Evolutionary conservation across 768 basidiomycete genomes (phyloP), one percentile per base, ranked within the genome.

Genomic region (Asterophora parasitica): DNA sequence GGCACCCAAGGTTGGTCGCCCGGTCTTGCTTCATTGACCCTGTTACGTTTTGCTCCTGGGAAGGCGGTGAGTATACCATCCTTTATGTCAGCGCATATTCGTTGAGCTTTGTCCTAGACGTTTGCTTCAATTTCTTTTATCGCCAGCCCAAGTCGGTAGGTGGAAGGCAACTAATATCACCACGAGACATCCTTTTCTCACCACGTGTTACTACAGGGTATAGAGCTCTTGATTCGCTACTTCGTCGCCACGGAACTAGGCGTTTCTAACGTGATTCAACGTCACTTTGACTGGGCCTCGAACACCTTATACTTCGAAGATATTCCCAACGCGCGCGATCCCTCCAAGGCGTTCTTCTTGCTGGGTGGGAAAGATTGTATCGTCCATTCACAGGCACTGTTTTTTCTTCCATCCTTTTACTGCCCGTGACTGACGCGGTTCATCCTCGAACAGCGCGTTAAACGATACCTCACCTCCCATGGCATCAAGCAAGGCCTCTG

Each of bases 1-100:
- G 76, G 15, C 72, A 82, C 45, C 84, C 90, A 1, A 66, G 77
- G 15, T 73, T 95, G 56, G 68, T 86, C 38, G 67, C 70, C 1
- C 77, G 92, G 3, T 92, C 85, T 7, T 92, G 89, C 61, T 92
- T 96, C 59, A 85, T 93, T 27, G 94, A 98, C 60, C 92, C 94
- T 7, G 85, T 88, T 23, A 80, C 85, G 0, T 91, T 93, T 65
- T 93, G 91, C 64, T 81, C 86, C 5, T 97, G 92, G 92, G 93
- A 96, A 77, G 92, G 92, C 50, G 86, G 88, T 86, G 57, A 50
- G 78, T 73, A 7, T 30, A 8, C 27, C 16, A 13, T 20, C 38
- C 43, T 17, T 35, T 15, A 10, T 44, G n/a, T 33, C 16, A 10
- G 38, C 48, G 27, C 48, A 34, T 28, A 20, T n/a, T 46, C 20